These are phyloP conservation scores for Aspergillus avenaceus DNA, from an alignment of 495 filamentous ascomycete species.

Conservation along the genomic window DNA sequence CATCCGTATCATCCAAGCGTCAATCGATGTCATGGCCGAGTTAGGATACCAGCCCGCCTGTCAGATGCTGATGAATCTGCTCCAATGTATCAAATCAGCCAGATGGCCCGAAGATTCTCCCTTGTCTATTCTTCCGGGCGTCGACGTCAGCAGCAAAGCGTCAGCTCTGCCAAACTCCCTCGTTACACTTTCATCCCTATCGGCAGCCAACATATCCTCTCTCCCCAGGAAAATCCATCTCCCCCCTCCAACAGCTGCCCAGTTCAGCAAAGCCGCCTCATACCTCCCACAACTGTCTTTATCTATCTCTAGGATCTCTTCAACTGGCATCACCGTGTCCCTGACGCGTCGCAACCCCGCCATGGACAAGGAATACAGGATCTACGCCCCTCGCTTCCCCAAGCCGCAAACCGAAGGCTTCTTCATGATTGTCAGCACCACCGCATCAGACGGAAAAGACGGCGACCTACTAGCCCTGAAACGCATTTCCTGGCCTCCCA, in stretches of 20 bases:
- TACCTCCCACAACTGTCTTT: constrained; percentile 68
- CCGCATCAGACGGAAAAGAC: constrained; percentile 54
- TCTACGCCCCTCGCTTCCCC: constrained; percentile 84
- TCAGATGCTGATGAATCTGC: constrained; percentile 73
- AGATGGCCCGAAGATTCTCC: constrained; percentile 84
- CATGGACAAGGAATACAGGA: constrained; percentile 57
- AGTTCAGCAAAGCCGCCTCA: constrained; percentile 53
- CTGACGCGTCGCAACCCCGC: constrained; percentile 65
- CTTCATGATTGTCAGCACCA: constrained; percentile 65
- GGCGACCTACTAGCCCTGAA: constrained; percentile 79
- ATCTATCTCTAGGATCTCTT: constrained; percentile 53
- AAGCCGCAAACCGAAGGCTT: constrained; percentile 94
- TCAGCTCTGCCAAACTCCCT: constrained; percentile 19
- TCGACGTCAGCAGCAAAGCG: constrained; percentile 40
- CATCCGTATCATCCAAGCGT: constrained; percentile 89
- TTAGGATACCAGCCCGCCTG: constrained; percentile 72
- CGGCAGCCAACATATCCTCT: constrained; percentile 18
- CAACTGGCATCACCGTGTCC: constrained; percentile 56
- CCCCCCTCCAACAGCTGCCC: constrained; percentile 9
- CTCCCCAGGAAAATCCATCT: constrained; percentile 28
- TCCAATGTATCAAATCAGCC: constrained; percentile 88
- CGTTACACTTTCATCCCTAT: constrained; percentile 24
- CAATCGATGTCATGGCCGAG: constrained; percentile 92
- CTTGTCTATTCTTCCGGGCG: constrained; percentile 77
- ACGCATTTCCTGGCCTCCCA: constrained; percentile 67